phyloP scores from a whole-genome alignment of 2,329 filamentous ascomycete species.

The Metarhizium humberi region DNA sequence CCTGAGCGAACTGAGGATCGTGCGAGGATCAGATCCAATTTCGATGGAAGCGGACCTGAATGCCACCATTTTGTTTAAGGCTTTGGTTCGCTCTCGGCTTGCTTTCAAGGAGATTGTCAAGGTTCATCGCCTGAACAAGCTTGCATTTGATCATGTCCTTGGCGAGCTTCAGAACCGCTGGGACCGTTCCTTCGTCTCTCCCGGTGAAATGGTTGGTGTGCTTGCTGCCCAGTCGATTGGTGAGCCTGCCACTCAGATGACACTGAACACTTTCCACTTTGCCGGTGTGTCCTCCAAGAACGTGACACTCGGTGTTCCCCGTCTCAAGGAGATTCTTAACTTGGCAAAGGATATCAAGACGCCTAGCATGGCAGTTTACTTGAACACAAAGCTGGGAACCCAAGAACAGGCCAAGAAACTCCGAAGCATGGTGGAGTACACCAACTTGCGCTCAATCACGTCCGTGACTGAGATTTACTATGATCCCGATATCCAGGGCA shows the following conservation, averaged over 20 bases:
- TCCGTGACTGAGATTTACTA: constrained; percentile 95
- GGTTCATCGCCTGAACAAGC: constrained; percentile 75
- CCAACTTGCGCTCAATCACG: constrained; percentile 83
- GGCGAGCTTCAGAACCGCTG: constrained; percentile 88
- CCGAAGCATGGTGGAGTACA: constrained; percentile 87
- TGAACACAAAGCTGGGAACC: constrained; percentile 53
- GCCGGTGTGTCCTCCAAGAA: constrained; percentile 99
- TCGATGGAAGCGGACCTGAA: constrained; percentile 81
- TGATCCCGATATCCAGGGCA: constrained; percentile 79
- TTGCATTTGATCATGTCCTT: constrained; percentile 86
- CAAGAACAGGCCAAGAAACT: constrained; percentile 79
- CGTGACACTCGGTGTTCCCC: constrained; percentile 95
- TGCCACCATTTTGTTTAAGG: constrained; percentile 87
- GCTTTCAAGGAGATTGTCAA: constrained; percentile 90
- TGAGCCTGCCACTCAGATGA: constrained; percentile 99
- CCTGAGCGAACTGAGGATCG: constrained; percentile 69
- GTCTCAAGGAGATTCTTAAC: constrained; percentile 98
- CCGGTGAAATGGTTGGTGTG: constrained; percentile 98
- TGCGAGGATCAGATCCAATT: constrained; percentile 74
- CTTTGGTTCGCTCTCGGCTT: constrained; percentile 76
- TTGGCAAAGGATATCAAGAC: constrained; percentile 98
- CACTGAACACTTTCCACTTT: constrained; percentile 98
- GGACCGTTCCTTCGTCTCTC: constrained; percentile 74
- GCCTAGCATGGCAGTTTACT: constrained; percentile 89
- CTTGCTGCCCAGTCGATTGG: constrained; percentile 96